Evolutionary conservation across 192 early-diverging fungal genomes (phyloP), one percentile per base, ranked within the genome.

Genomic region (Thamnidium elegans): DNA sequence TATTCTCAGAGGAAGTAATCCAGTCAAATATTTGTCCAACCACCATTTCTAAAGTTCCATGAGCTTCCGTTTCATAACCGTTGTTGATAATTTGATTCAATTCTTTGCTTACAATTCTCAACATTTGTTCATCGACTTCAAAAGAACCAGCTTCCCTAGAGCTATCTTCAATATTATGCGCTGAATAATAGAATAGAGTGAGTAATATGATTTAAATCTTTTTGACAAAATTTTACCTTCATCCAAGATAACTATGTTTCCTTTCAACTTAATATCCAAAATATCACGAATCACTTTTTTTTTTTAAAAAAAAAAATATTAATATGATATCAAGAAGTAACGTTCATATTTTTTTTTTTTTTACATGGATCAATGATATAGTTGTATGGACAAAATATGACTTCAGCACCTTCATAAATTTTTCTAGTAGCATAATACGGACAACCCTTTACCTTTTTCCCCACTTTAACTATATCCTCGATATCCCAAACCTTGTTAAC

Each of bases 321-420:
- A 26, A 26, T 26, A 26, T 26, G 26, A 26, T 26, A 26, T 26
- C 26, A 26, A 26, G 26, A 3, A 26, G 26, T 26, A 26, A 26
- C 26, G 3, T 26, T 26, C 3, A 26, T 26, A 26, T 2, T 26
- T 26, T 26, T 47, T 52, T 2, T 26, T 26, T 26, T 47, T 52
- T 64, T 71, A 75, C 74, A 32, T n/a, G 87, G 87, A 65, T 86
- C 84, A 45, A 88, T 68, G 0, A 88, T 71, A 34, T 88, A 88
- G 44, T 88, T 86, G 62, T 88, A 88, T 0, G 87, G 87, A 36
- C 84, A 85, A 55, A 88, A 87, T 3, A 88, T 63, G 15, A 88
- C 59, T 4, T 88, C 80, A 4, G 85, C 85, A 2, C 23, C 46
- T 6, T 55, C 71, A 7, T 77, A 64, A 15, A 84, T 7, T 6